Evolutionary conservation across 441 rosid genomes (phyloP).

Genomic region (Pelargonium cotyledonis): DNA sequence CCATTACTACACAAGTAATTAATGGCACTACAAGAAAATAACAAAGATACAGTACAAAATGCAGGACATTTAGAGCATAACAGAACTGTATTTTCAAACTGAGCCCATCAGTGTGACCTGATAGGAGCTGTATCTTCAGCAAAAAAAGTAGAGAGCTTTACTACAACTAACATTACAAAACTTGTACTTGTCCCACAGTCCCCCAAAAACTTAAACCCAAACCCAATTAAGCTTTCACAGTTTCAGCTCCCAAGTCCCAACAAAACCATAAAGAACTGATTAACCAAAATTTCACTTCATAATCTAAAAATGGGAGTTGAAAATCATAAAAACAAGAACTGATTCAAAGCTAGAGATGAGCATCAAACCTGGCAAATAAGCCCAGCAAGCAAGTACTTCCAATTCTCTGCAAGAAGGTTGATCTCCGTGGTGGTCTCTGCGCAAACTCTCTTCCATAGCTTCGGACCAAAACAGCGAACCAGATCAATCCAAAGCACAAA

Average conservation of each 20-base stretch:
- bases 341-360: too few species aligned
- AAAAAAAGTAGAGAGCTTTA: slow-evolving; percentile 26
- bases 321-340: background rate
- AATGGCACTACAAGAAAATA: background rate
- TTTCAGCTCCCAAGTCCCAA: background rate
- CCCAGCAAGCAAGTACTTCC: slow-evolving; percentile 90
- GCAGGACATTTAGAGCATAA: background rate
- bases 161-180: slow-evolving; percentile 24
- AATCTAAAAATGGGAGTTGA: background rate
- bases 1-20: background rate
- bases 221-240: background rate
- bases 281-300: background rate
- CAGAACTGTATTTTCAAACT: background rate
- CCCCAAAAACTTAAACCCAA: too few species aligned
- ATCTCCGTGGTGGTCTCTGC: slow-evolving; percentile 77
- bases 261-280: background rate
- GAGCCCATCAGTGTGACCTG: slow-evolving; percentile 14
- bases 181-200: slow-evolving; percentile 20
- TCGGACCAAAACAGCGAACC: slow-evolving; percentile 18
- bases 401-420: slow-evolving; percentile 71
- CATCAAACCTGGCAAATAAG: slow-evolving; percentile 71
- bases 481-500: slow-evolving; percentile 22
- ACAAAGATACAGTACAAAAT: background rate
- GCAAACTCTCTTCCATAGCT: slow-evolving; percentile 91
- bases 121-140: slow-evolving; percentile 29